Evolutionary conservation across 306 rosid genomes (phyloP).

Genomic region (Biancaea sappan): DNA sequence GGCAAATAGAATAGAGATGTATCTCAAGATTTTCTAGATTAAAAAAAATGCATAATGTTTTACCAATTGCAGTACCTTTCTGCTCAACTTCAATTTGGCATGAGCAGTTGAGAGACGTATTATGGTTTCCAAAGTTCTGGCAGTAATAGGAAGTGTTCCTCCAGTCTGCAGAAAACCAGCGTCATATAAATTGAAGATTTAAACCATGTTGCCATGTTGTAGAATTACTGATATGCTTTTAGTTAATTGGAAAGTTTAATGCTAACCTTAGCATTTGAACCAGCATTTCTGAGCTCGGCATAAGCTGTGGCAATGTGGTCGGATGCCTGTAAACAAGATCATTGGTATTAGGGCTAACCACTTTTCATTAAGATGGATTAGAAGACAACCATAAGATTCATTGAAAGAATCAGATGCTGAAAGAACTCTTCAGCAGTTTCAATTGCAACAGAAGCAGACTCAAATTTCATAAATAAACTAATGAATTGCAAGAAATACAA

Average conservation of each 20-base stretch:
- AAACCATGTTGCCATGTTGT: background rate
- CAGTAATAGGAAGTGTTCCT: constrained; percentile 97
- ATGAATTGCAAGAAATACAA: background rate
- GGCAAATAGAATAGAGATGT: background rate
- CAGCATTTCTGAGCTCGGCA: constrained; percentile 87
- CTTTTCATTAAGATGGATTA: constrained; percentile 3
- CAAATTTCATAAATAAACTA: background rate
- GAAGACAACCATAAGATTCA: constrained; percentile 19
- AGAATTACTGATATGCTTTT: constrained; percentile 17
- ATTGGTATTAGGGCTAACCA: constrained; percentile 16
- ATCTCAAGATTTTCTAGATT: constrained; percentile 3
- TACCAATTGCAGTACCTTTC: constrained; percentile 54
- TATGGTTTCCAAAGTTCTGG: constrained; percentile 97
- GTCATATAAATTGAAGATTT: constrained; percentile 30
- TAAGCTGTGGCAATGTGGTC: constrained; percentile 89
- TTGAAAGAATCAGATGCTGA: constrained; percentile 11
- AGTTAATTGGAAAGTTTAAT: background rate
- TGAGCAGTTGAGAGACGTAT: constrained; percentile 98
- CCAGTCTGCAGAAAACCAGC: constrained; percentile 72
- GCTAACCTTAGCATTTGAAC: constrained; percentile 82
- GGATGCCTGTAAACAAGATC: constrained; percentile 69
- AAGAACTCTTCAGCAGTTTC: constrained; percentile 17
- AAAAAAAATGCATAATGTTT: background rate
- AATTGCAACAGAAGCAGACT: constrained; percentile 13
- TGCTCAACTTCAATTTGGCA: constrained; percentile 91